Percentiles rank a stretch among this genome's conserved stretches.
phyloP scores from a whole-genome alignment of 2,329 filamentous ascomycete species.

The Colletotrichum sp. region DNA sequence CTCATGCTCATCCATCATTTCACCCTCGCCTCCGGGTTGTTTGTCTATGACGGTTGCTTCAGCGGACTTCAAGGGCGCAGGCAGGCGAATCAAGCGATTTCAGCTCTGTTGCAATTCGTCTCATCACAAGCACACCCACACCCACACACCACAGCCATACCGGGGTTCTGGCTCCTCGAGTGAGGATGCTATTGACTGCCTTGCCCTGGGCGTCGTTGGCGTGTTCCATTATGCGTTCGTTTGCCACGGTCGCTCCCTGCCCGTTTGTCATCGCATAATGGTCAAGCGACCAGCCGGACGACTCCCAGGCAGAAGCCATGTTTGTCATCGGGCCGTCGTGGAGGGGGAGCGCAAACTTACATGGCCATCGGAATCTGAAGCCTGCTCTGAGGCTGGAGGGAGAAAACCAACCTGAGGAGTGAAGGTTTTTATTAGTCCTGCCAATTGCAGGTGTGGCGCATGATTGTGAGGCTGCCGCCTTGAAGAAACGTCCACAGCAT shows the following conservation, averaged over 20 bases:
- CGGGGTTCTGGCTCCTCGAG: not conserved
- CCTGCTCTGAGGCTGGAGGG: not conserved
- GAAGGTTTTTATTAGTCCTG: not conserved
- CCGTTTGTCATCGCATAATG: not conserved
- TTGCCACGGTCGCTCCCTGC: not conserved
- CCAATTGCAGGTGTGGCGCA: not conserved
- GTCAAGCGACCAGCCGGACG: not conserved
- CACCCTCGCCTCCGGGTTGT: not conserved
- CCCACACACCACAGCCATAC: not conserved
- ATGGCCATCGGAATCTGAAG: not conserved
- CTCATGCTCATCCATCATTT: not conserved
- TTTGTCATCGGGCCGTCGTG: not conserved
- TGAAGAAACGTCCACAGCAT: not conserved
- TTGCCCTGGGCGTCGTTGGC: not conserved
- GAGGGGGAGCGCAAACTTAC: not conserved
- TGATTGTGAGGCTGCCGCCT: not conserved
- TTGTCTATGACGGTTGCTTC: not conserved
- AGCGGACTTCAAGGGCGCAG: not conserved
- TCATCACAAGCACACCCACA: not conserved
- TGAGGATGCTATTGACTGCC: not conserved
- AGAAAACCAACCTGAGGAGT: not conserved
- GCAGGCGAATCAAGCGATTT: slow-evolving; percentile 2
- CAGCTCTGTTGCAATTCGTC: not conserved
- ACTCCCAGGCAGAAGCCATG: not conserved
- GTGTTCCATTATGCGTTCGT: not conserved